These are phyloP conservation scores for Lipomyces spencermartinsiae DNA, from an alignment of 805 yeast species.

Conservation along the genomic window DNA sequence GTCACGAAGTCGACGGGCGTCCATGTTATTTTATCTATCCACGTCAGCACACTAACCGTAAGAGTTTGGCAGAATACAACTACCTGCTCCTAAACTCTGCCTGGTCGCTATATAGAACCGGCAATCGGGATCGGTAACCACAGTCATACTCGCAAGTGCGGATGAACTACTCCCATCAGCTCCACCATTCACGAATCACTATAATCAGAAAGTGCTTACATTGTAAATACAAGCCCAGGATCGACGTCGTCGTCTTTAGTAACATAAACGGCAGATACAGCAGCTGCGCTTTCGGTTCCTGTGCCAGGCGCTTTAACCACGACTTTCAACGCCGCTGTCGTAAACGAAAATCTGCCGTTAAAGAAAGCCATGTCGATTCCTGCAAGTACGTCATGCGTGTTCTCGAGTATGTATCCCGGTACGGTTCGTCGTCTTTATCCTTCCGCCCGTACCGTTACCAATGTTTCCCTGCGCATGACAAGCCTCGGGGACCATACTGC, in stretches of 20 bases:
- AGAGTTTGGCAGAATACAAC: background rate
- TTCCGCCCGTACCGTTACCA: too few species aligned
- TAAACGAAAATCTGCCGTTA: constrained; percentile 5
- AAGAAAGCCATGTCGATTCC: background rate
- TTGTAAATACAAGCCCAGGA: constrained; percentile 24
- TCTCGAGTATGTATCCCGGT: background rate
- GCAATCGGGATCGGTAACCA: constrained; percentile 8
- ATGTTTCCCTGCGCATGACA: too few species aligned
- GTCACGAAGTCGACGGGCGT: constrained; percentile 8
- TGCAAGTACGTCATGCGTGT: background rate
- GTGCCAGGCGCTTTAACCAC: background rate
- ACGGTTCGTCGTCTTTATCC: background rate
- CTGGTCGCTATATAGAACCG: constrained; percentile 15
- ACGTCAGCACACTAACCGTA: background rate
- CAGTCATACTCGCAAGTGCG: constrained; percentile 17
- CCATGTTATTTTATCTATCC: constrained; percentile 17
- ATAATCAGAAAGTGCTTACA: constrained; percentile 4
- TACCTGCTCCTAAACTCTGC: constrained; percentile 4
- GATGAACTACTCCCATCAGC: constrained; percentile 18
- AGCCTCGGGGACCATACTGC: too few species aligned
- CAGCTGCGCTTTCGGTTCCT: constrained; percentile 7
- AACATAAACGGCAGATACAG: constrained; percentile 25
- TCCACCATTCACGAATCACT: background rate
- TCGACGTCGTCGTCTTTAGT: constrained; percentile 15
- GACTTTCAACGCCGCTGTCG: constrained; percentile 20